Base-by-base conservation (phyloP, 2,329 filamentous ascomycete genomes). In the Hypocrella siamensis region DNA sequence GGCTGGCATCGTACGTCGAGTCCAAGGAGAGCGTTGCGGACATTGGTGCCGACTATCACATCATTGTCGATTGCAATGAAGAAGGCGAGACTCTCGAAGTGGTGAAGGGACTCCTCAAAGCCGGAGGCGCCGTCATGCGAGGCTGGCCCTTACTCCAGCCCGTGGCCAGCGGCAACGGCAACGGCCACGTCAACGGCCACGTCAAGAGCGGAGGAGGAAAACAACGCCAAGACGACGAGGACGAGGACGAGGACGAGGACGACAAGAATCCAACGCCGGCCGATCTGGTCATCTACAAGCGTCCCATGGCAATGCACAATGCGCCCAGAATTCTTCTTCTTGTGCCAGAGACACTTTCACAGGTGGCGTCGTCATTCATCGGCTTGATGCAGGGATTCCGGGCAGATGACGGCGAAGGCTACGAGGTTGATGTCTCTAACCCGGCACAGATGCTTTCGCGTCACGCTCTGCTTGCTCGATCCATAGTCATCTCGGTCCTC, bases 401-500 rank as follows among this genome's bases (percentile, higher is more conserved):
- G n/a, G n/a, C n/a, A n/a, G n/a, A n/a, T n/a, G n/a, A n/a, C n/a
- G n/a, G n/a, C n/a, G n/a, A n/a, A n/a, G n/a, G n/a, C n/a, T n/a
- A n/a, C n/a, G n/a, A n/a, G n/a, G n/a, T n/a, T n/a, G n/a, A n/a
- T n/a, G n/a, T n/a, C n/a, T n/a, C n/a, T n/a, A n/a, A n/a, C n/a
- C 21, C 21, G 9, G 21, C 21, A 8, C 9, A 24, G 21, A 12
- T 12, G 8, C 9, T 24, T 8, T 8, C 8, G 3, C 8, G 12
- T 4, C 21, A 24, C 12, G 21, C 8, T 8, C 21, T 24, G 9
- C 15, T 11, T 11, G 15, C 10, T 14, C 25, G n/a, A 14, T n/a
- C 11, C n/a, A 14, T 57, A 3, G 53, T 60, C 17, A 48, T 72
- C 6, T 64, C 66, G 2, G 50, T 71, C 0, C 43, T 66, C 2